phyloP scores from a whole-genome alignment of 306 rosid species.

The Quercus variabilis region DNA sequence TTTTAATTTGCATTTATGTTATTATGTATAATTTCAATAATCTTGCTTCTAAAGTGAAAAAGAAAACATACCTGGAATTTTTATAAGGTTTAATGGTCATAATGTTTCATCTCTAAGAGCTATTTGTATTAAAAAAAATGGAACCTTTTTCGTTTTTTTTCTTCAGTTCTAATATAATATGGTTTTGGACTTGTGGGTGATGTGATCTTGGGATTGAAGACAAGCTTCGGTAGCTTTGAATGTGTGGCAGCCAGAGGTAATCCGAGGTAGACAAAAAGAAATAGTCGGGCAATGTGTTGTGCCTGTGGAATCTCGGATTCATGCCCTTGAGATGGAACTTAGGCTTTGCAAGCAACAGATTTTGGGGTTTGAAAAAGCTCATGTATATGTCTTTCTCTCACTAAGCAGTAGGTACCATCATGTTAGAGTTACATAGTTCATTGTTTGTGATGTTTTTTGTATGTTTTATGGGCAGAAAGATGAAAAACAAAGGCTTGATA shows the following conservation, averaged over 20 bases:
- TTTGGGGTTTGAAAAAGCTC: slow-evolving; percentile 45
- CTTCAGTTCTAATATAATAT: neutral
- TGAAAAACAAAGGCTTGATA: slow-evolving; percentile 55
- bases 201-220: slow-evolving; percentile 31
- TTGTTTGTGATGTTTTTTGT: neutral
- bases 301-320: slow-evolving; percentile 51
- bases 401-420: slow-evolving; percentile 3
- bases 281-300: slow-evolving; percentile 55
- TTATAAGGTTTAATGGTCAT: too few species aligned
- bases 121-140: too few species aligned
- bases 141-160: neutral
- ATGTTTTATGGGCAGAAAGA: slow-evolving; percentile 37
- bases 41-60: too few species aligned
- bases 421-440: neutral
- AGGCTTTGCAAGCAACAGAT: slow-evolving; percentile 58
- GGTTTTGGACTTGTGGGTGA: neutral
- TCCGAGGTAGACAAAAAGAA: slow-evolving; percentile 50
- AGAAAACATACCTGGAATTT: too few species aligned
- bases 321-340: slow-evolving; percentile 54
- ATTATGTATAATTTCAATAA: too few species aligned
- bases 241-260: slow-evolving; percentile 85
- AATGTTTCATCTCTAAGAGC: too few species aligned
- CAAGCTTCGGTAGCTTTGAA: slow-evolving; percentile 79
- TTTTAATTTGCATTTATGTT: too few species aligned
- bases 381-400: slow-evolving; percentile 52